Conservation (phyloP, 331 rosid genomes). For the Prunus yedoensis region DNA sequence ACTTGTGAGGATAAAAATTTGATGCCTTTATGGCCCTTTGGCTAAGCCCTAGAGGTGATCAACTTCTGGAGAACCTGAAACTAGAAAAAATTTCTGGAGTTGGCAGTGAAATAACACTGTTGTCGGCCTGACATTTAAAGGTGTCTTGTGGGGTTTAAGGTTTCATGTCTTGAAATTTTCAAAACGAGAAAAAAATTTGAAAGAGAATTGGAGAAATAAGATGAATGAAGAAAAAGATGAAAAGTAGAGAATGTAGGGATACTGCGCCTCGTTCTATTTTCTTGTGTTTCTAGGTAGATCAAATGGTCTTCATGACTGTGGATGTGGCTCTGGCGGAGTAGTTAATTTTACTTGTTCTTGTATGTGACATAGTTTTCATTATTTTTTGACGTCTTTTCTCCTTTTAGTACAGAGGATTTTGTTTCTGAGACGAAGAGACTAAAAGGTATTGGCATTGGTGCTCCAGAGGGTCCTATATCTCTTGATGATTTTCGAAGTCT, state of each 20-base stretch:
- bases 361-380: not conserved
- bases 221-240: not conserved
- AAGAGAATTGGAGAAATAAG: not conserved
- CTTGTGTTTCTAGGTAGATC: not conserved
- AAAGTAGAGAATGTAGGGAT: not conserved
- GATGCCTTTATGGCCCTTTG: not conserved
- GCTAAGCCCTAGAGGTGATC: not conserved
- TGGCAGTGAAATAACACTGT: not conserved
- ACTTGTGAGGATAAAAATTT: not conserved
- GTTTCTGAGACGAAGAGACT: slow-evolving; percentile 73
- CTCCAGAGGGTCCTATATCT: slow-evolving; percentile 93
- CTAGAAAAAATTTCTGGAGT: not conserved
- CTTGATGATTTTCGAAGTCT: slow-evolving; percentile 98
- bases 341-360: not conserved
- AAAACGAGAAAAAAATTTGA: not conserved
- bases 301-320: not conserved
- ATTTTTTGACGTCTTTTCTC: not conserved
- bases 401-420: slow-evolving; percentile 48
- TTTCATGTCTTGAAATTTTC: not conserved
- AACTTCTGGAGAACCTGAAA: not conserved
- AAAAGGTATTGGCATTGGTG: slow-evolving; percentile 94
- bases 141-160: not conserved
- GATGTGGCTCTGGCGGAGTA: not conserved
- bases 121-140: not conserved
- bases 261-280: not conserved